phyloP scores from a whole-genome alignment of 306 rosid species.

The Cercis canadensis region DNA sequence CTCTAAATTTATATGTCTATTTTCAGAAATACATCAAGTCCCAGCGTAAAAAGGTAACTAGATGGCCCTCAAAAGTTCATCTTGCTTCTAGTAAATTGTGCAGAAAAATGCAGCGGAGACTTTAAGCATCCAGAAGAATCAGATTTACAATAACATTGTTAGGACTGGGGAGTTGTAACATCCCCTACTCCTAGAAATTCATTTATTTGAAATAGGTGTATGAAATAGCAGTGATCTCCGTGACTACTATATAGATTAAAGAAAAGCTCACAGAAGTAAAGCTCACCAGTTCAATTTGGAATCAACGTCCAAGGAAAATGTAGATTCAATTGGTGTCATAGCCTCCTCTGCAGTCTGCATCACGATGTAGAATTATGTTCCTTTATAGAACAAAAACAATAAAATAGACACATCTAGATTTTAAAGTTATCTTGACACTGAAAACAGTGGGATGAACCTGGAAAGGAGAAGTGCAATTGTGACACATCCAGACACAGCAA shows the following conservation, averaged over 20 bases:
- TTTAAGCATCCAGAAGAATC: too few species aligned
- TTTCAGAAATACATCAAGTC: background rate
- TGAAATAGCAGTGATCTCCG: background rate
- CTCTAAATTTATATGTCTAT: too few species aligned
- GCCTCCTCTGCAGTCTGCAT: conserved; percentile 97
- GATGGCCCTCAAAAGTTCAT: background rate
- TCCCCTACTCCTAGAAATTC: too few species aligned
- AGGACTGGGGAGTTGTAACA: too few species aligned
- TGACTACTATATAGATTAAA: conserved; percentile 19
- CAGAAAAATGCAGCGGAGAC: background rate
- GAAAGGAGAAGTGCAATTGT: too few species aligned
- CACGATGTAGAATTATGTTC: conserved; percentile 28
- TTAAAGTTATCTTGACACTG: conserved; percentile 2
- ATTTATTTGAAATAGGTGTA: too few species aligned
- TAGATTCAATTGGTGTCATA: conserved; percentile 97
- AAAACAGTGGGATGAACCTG: conserved; percentile 27
- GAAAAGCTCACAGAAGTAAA: conserved; percentile 26
- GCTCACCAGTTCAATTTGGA: conserved; percentile 95
- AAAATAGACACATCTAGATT: conserved; percentile 16
- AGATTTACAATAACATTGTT: too few species aligned
- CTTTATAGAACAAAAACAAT: conserved; percentile 29
- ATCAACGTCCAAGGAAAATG: conserved; percentile 90
- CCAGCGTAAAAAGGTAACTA: background rate
- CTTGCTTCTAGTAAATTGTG: too few species aligned
- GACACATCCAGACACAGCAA: too few species aligned